These are phyloP conservation scores for Ceratonia siliqua DNA, from an alignment of 306 rosid species.

Conservation along the genomic window DNA sequence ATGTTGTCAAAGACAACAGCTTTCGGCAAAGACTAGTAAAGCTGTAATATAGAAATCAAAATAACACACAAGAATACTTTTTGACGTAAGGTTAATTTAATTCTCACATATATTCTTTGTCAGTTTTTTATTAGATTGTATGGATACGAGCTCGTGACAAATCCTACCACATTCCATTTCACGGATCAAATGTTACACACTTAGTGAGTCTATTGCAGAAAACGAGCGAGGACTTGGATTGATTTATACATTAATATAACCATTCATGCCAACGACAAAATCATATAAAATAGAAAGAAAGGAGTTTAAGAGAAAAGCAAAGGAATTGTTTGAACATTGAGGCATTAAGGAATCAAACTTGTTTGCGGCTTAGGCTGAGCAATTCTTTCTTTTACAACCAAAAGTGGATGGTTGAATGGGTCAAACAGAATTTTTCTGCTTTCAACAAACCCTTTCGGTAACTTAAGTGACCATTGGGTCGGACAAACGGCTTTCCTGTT, in stretches of 20 bases:
- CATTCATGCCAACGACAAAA: not conserved
- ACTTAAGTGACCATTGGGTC: slow-evolving; percentile 1
- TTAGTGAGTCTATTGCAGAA: not conserved
- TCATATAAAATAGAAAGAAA: not conserved
- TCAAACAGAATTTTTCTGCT: slow-evolving; percentile 13
- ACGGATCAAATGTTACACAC: slow-evolving; percentile 16
- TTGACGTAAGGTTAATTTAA: slow-evolving; percentile 10
- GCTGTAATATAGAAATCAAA: slow-evolving; percentile 28
- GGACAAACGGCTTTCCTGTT: not conserved
- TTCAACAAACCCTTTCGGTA: slow-evolving; percentile 13
- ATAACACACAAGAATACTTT: slow-evolving; percentile 3
- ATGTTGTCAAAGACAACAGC: slow-evolving; percentile 35
- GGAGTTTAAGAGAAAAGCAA: no score
- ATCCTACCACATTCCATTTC: slow-evolving; percentile 1
- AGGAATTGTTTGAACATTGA: not conserved
- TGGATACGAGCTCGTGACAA: slow-evolving; percentile 9
- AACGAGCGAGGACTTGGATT: not conserved
- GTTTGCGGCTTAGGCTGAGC: not conserved
- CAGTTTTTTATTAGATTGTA: not conserved
- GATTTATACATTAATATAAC: not conserved
- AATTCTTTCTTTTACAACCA: not conserved
- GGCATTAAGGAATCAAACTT: not conserved
- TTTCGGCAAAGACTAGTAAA: slow-evolving; percentile 38
- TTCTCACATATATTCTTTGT: not conserved
- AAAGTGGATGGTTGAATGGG: slow-evolving; percentile 6